A percentile compares a stretch with the other conserved stretches of the same genome.
Conservation (phyloP, 73 alveolate genomes). For the Symbiodinium natans region DNA sequence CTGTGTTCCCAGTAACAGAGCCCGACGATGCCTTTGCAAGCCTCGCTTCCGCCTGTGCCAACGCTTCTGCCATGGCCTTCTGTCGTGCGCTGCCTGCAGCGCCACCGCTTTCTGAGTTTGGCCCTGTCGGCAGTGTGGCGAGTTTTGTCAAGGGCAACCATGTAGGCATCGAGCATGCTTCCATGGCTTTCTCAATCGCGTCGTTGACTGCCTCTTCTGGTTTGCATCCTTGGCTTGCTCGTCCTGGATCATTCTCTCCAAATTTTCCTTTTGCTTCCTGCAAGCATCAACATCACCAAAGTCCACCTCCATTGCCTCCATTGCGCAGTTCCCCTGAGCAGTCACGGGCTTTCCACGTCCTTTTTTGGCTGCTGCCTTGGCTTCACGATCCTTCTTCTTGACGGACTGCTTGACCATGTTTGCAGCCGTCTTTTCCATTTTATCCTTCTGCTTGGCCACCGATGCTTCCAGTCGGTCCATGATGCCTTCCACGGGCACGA, state of each 20-base stretch:
- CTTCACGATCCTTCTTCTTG: not conserved
- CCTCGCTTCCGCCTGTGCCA: not conserved
- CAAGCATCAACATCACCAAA: not conserved
- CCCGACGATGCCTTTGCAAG: not conserved
- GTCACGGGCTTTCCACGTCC: not conserved
- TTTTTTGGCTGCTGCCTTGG: not conserved
- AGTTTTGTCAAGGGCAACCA: not conserved
- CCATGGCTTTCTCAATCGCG: not conserved
- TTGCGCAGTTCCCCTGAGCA: not conserved
- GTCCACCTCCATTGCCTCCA: not conserved
- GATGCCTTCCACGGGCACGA: not conserved
- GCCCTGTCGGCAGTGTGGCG: not conserved
- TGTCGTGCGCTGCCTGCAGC: too few relatives aligned
- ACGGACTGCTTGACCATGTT: not conserved
- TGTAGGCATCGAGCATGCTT: not conserved
- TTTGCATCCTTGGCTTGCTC: not conserved
- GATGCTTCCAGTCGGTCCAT: not conserved
- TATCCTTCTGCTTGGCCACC: slow-evolving; percentile 29
- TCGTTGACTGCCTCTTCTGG: not conserved
- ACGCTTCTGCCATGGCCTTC: not conserved
- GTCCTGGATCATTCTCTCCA: not conserved
- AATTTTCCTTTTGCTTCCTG: not conserved
- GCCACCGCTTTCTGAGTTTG: not conserved
- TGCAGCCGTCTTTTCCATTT: slow-evolving; percentile 20
- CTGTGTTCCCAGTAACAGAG: not conserved